Base-by-base conservation (phyloP, 495 filamentous ascomycete species). In the Cairneyella variabilis region DNA sequence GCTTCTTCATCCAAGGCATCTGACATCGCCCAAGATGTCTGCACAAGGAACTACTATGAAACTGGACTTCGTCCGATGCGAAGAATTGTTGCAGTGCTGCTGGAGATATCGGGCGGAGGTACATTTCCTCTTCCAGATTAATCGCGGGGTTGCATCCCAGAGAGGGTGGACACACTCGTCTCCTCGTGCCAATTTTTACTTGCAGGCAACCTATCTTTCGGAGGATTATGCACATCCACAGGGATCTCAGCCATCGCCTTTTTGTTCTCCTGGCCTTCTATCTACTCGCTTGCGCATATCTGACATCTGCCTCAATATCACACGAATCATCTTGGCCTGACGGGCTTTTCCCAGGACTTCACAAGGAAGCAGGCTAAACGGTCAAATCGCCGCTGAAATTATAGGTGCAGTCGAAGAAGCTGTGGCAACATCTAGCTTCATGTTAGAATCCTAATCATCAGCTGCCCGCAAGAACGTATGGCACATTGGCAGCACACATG, bases 131-230 rank as follows among this genome's bases (percentile, higher is more conserved):
- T 47, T 47, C 23, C 44, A 47, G 44, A 25, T 26, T 32, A 47
- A 49, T 49, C 28, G 46, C 30, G 46, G 46, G 46, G 46, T 49
- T 28, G 30, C 26, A 28, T 21, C 6, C 8, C 26, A 47, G 26
- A 10, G 12, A 48, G 37, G 17, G 5, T 49, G 46, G 17, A 49
- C n/a, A 6, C 9, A 12, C 22, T 25, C 18, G 30, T 12, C 10
- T 18, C 7, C 36, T 51, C 48, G 34, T 51, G 48, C 48, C 48
- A 20, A 27, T 17, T 51, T 25, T 10, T 23, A 30, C 47, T 20
- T 16, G 7, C n/a, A 17, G 44, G 49, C 39, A 53, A 53, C 44
- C 25, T 26, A 53, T 53, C 39, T 20, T 53, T 32, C 51, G 40
- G 51, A 44, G 39, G 23, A 43, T 43, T 32, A 32, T 32, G 28